Base-by-base conservation (phyloP, 2,329 filamentous ascomycete genomes). In the Ascochyta fabae region DNA sequence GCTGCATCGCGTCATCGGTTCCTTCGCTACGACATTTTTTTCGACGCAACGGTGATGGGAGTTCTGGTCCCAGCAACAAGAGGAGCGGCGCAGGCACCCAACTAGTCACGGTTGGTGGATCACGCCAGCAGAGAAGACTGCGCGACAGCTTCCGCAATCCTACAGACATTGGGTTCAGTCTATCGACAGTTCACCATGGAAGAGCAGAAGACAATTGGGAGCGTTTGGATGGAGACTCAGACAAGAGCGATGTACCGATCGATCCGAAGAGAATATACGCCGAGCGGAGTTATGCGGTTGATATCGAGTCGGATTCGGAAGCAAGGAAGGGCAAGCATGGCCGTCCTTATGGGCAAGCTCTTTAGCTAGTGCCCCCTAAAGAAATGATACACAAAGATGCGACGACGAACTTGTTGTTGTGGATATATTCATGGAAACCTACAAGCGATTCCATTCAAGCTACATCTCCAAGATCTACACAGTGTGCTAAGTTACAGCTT, bases 11-110 rank as follows among this genome's bases (percentile, higher is more conserved):
- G 1, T 62, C 62, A 4, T 65, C 62, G 1, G 41, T 67, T 8
- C 62, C 64, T 3, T 65, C 64, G 0, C 40, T 67, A 1, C 59
- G 64, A 8, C 61, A 64, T 40, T 59, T 58, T 44, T 55, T 67
- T 29, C 57, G 56, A 7, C 44, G 48, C 45, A 48, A 51, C 19
- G 44, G 27, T 16, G 54, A 57, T 4, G 53, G 59, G 38, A 56
- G 59, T 23, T 61, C 64, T 9, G 56, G 52, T 2, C 59, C 61
- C 4, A 60, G 46, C 47, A 51, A 51, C 36, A 49, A 52, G 41
- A 50, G 48, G 7, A 60, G 57, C 29, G 39, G 39, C 12, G 45
- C 31, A 15, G 55, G 46, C n/a, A 57, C 43, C 6, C 45, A 57
- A 5, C 23, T 52, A 10, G 53, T 58, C 2, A 58, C 58, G 4